Evolutionary conservation across 2,329 filamentous ascomycete genomes (phyloP).

Genomic region (Monosporascus sp.): DNA sequence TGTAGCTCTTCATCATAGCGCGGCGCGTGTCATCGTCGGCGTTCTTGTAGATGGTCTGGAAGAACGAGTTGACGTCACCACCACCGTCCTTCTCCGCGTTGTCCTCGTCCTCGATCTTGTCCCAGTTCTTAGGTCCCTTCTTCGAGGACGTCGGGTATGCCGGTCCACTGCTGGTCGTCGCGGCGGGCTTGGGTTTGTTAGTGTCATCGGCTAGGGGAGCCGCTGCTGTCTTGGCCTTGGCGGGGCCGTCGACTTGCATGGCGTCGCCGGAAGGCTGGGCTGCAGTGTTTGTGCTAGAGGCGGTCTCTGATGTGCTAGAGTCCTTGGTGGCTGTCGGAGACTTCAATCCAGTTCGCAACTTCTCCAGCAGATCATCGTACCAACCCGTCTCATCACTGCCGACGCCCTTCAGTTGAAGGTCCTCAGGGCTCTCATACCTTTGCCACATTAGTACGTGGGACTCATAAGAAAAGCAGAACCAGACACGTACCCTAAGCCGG

Average conservation of each 20-base stretch:
- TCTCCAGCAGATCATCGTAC: conserved; percentile 17
- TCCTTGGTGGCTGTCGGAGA: conserved; percentile 3
- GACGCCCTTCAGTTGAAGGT: conserved; percentile 14
- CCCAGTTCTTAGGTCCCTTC: conserved; percentile 85
- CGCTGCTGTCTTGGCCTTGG: not conserved
- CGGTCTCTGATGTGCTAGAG: too few species aligned
- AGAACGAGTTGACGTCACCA: conserved; percentile 71
- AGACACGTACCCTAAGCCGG: conserved; percentile 15
- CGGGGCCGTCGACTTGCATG: conserved; percentile 32
- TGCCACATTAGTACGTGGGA: conserved; percentile 5
- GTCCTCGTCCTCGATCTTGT: conserved; percentile 57
- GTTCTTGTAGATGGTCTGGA: conserved; percentile 79
- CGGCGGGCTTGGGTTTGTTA: conserved; percentile 3
- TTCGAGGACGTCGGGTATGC: conserved; percentile 84
- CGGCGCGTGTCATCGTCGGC: conserved; percentile 75
- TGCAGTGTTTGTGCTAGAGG: too few species aligned
- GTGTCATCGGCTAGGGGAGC: conserved; percentile 1
- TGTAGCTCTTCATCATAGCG: conserved; percentile 97
- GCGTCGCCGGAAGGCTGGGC: not conserved
- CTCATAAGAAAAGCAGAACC: not conserved
- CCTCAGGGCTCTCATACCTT: conserved; percentile 14
- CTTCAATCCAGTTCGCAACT: conserved; percentile 18
- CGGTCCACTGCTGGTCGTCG: conserved; percentile 32
- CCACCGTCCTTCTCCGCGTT: conserved; percentile 51
- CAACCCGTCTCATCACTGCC: conserved; percentile 11